Conservation (phyloP, 2,329 filamentous ascomycete species). For the Fusarium papillatum region DNA sequence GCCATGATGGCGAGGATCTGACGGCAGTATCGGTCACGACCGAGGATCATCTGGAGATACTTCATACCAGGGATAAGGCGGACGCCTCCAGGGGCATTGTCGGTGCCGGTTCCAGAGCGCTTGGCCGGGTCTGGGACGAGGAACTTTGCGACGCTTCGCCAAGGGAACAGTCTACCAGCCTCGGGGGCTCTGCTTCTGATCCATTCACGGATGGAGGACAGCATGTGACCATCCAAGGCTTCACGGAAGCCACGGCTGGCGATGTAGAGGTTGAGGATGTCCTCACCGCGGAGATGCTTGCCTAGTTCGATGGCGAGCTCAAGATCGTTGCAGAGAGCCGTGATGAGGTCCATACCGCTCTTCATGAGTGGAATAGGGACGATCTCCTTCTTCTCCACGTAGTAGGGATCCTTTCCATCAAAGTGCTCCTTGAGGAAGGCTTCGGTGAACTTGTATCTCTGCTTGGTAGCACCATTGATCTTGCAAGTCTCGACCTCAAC, state of each 20-base stretch:
- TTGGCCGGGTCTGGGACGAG: slow-evolving; percentile 72
- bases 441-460: slow-evolving; percentile 47
- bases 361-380: slow-evolving; percentile 35
- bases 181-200: slow-evolving; percentile 67
- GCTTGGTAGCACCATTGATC: slow-evolving; percentile 25
- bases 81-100: slow-evolving; percentile 41
- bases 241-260: slow-evolving; percentile 74
- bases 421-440: slow-evolving; percentile 47
- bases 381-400: slow-evolving; percentile 22
- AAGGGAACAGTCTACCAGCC: slow-evolving; percentile 70
- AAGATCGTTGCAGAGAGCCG: slow-evolving; percentile 56
- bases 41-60: slow-evolving; percentile 78
- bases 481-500: slow-evolving; percentile 10
- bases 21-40: slow-evolving; percentile 66
- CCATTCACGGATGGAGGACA: slow-evolving; percentile 69
- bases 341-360: slow-evolving; percentile 57
- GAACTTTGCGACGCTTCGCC: slow-evolving; percentile 68
- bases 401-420: slow-evolving; percentile 46
- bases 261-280: slow-evolving; percentile 75
- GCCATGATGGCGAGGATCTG: slow-evolving; percentile 76
- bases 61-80: slow-evolving; percentile 72
- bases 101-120: slow-evolving; percentile 40
- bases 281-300: slow-evolving; percentile 64
- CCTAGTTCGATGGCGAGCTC: slow-evolving; percentile 69
- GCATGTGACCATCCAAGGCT: slow-evolving; percentile 70